phyloP scores from a whole-genome alignment of 1,284 basidiomycete genomes.

The Irpex lacteus region DNA sequence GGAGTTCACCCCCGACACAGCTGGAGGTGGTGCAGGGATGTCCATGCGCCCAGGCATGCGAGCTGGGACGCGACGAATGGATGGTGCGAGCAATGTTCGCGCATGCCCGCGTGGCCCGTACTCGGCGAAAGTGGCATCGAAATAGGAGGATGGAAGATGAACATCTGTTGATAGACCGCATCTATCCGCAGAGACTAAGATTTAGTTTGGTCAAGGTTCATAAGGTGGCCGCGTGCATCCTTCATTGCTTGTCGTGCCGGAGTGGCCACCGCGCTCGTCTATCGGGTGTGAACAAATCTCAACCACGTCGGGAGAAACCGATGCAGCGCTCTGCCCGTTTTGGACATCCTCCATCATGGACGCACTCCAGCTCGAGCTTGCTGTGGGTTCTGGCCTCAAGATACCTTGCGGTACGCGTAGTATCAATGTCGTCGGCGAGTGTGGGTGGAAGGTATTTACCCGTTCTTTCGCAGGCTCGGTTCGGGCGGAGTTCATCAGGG shows the following conservation, averaged over 20 bases:
- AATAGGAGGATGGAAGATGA: neutral
- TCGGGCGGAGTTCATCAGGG: neutral
- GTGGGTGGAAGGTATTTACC: neutral
- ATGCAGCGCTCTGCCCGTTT: neutral
- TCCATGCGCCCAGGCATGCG: neutral
- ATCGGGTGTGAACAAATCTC: constrained; percentile 2
- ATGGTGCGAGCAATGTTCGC: neutral
- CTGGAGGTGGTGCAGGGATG: neutral
- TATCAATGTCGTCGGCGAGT: neutral
- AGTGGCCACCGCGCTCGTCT: constrained; percentile 3
- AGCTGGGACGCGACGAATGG: neutral
- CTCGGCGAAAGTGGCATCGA: neutral
- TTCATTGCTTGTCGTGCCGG: constrained; percentile 3
- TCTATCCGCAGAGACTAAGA: constrained; percentile 1
- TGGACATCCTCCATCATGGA: neutral
- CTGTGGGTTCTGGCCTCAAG: no score
- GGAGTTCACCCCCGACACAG: neutral
- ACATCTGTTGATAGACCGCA: neutral
- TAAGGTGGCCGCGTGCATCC: neutral
- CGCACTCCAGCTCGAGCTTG: neutral
- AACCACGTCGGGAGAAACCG: neutral
- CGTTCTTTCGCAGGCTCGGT: neutral
- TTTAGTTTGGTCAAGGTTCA: constrained; percentile 1
- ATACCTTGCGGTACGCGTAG: no score
- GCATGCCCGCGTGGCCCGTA: neutral